Evolutionary conservation across 331 rosid genomes (phyloP).

Genomic region (Prunus yedoensis): DNA sequence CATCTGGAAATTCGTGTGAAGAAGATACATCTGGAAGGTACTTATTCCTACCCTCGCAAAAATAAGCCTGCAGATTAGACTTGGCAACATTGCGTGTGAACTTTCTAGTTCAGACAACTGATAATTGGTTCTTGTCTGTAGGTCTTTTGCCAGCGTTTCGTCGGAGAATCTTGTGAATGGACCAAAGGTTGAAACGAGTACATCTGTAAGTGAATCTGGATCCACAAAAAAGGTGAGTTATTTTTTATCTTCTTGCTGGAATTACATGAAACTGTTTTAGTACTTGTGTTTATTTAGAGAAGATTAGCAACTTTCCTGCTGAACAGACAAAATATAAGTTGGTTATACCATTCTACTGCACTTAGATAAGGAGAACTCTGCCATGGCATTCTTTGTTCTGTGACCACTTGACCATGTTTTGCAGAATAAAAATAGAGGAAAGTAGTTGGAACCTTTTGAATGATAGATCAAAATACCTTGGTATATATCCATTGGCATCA

Average conservation of each 20-base stretch:
- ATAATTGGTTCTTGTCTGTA: constrained; percentile 27
- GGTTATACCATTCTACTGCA: neutral
- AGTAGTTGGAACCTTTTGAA: neutral
- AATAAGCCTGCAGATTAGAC: neutral
- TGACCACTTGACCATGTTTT: neutral
- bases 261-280: neutral
- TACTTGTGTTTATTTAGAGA: neutral
- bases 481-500: neutral
- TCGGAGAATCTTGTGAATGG: constrained; percentile 58
- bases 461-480: neutral
- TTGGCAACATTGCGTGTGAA: neutral
- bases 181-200: constrained; percentile 40
- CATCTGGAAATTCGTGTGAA: constrained; percentile 92
- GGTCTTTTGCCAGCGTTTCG: constrained; percentile 60
- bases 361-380: neutral
- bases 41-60: constrained; percentile 14
- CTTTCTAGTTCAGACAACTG: constrained; percentile 7
- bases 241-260: constrained; percentile 5
- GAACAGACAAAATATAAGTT: neutral
- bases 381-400: neutral
- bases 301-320: neutral
- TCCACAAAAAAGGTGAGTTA: constrained; percentile 59
- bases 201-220: constrained; percentile 61
- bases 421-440: neutral
- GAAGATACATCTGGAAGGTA: constrained; percentile 79